Evolutionary conservation across 805 yeast species (phyloP).

Genomic region (Hanseniaspora taiwanica): DNA sequence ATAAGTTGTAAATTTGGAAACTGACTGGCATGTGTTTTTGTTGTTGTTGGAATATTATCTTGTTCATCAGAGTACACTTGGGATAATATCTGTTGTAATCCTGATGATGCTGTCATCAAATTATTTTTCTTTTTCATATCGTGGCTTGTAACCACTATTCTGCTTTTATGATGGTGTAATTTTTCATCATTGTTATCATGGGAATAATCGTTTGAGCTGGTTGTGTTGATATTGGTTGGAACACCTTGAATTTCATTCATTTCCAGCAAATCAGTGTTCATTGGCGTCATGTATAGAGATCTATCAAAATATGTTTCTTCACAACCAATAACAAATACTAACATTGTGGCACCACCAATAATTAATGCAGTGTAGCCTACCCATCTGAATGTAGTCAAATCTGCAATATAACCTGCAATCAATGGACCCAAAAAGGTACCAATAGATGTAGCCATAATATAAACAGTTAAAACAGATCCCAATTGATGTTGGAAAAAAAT

Average conservation of each 20-base stretch:
- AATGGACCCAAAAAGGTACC: slow-evolving; percentile 75
- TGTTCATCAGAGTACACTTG: slow-evolving; percentile 8
- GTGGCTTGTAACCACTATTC: neutral
- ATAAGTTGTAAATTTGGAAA: slow-evolving; percentile 12
- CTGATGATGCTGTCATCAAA: neutral
- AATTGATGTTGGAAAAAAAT: slow-evolving; percentile 68
- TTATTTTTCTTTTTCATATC: neutral
- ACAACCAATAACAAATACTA: slow-evolving; percentile 42
- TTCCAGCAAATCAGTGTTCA: slow-evolving; percentile 12
- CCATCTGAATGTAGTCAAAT: slow-evolving; percentile 59
- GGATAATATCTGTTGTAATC: slow-evolving; percentile 5
- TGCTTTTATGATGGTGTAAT: neutral
- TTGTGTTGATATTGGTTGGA: neutral
- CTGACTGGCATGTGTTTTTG: too few relatives aligned
- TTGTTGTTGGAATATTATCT: slow-evolving; percentile 5
- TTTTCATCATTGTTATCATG: slow-evolving; percentile 1
- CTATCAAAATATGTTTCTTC: slow-evolving; percentile 65
- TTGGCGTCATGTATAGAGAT: slow-evolving; percentile 26
- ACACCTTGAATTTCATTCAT: neutral
- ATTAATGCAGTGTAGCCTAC: slow-evolving; percentile 59
- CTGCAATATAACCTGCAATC: slow-evolving; percentile 60
- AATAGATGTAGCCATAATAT: slow-evolving; percentile 59
- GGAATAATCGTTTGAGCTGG: neutral
- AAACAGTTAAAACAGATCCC: slow-evolving; percentile 57
- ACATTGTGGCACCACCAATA: slow-evolving; percentile 43